phyloP scores from a whole-genome alignment of 352 stramenopile species.

The Peronosclerospora sorghi region DNA sequence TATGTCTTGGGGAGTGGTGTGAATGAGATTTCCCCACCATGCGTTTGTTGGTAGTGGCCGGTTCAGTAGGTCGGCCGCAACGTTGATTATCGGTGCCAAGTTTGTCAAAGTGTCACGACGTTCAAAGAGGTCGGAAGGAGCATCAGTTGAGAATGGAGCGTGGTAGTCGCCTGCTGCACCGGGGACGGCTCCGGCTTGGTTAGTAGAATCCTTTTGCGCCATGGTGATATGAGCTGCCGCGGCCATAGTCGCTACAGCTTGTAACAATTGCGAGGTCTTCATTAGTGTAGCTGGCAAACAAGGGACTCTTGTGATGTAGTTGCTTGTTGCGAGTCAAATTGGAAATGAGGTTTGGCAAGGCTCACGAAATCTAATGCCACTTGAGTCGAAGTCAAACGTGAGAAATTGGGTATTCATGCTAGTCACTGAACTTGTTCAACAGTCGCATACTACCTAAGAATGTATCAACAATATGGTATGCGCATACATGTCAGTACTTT shows the following conservation, averaged over 20 bases:
- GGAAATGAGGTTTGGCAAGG: slow-evolving; percentile 14
- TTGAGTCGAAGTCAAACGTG: background rate
- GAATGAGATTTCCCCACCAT: slow-evolving; percentile 77
- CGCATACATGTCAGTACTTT: slow-evolving; percentile 5
- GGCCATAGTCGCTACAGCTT: slow-evolving; percentile 9
- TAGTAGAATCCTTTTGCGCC: slow-evolving; percentile 9
- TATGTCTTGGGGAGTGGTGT: slow-evolving; percentile 33
- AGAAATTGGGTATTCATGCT: slow-evolving; percentile 1
- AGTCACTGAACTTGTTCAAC: slow-evolving; percentile 3
- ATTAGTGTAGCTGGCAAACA: slow-evolving; percentile 4
- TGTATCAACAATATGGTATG: slow-evolving; percentile 6
- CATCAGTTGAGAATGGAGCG: slow-evolving; percentile 37
- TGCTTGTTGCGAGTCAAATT: slow-evolving; percentile 9
- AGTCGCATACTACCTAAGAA: slow-evolving; percentile 13
- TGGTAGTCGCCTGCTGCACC: slow-evolving; percentile 12
- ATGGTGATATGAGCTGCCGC: slow-evolving; percentile 10
- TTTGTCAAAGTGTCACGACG: slow-evolving; percentile 34
- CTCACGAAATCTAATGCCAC: too few species aligned
- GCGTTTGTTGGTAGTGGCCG: slow-evolving; percentile 69
- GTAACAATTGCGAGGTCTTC: slow-evolving; percentile 21
- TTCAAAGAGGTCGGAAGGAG: slow-evolving; percentile 42
- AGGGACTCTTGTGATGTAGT: background rate
- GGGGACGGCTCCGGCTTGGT: slow-evolving; percentile 16
- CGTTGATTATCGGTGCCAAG: slow-evolving; percentile 55
- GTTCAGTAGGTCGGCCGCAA: slow-evolving; percentile 34